A percentile compares a stretch with the other conserved stretches of the same genome.
phyloP scores from a whole-genome alignment of 2,329 filamentous ascomycete genomes.

The Nemania serpens region DNA sequence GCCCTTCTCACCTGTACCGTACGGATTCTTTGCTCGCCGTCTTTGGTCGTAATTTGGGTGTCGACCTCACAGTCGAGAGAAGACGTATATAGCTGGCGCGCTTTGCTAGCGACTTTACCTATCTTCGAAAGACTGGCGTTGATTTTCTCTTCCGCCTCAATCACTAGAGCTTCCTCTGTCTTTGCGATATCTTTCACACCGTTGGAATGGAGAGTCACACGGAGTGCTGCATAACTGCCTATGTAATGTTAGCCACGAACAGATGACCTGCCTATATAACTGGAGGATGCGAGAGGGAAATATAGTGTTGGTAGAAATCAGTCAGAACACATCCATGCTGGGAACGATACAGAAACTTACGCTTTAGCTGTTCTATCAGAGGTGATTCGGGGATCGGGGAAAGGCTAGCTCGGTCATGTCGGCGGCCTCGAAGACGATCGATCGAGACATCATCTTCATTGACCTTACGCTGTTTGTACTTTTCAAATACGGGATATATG shows the following conservation, averaged over 20 bases:
- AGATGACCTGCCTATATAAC: not conserved
- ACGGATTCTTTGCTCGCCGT: conserved; percentile 25
- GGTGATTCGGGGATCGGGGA: conserved; percentile 29
- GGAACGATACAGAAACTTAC: conserved; percentile 18
- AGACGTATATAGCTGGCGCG: conserved; percentile 25
- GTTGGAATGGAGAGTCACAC: conserved; percentile 35
- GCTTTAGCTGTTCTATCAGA: conserved; percentile 28
- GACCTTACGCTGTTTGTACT: conserved; percentile 16
- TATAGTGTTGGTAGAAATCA: not conserved
- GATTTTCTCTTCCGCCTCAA: conserved; percentile 25
- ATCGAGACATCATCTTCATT: conserved; percentile 16
- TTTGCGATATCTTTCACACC: conserved; percentile 30
- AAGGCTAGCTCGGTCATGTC: conserved; percentile 11
- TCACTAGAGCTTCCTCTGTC: conserved; percentile 24
- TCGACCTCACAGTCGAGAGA: conserved; percentile 32
- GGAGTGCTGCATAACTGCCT: conserved; percentile 36
- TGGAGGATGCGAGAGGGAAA: not conserved
- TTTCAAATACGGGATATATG: conserved; percentile 31
- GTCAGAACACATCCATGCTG: not conserved
- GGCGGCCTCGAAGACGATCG: conserved; percentile 11
- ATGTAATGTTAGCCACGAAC: conserved; percentile 8
- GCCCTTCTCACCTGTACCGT: conserved; percentile 23
- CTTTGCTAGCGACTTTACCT: conserved; percentile 22
- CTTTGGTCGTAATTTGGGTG: conserved; percentile 25
- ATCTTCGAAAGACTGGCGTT: conserved; percentile 25